Base-by-base conservation (phyloP, 176 grass and related monocot species). In the Musa beccarii region DNA sequence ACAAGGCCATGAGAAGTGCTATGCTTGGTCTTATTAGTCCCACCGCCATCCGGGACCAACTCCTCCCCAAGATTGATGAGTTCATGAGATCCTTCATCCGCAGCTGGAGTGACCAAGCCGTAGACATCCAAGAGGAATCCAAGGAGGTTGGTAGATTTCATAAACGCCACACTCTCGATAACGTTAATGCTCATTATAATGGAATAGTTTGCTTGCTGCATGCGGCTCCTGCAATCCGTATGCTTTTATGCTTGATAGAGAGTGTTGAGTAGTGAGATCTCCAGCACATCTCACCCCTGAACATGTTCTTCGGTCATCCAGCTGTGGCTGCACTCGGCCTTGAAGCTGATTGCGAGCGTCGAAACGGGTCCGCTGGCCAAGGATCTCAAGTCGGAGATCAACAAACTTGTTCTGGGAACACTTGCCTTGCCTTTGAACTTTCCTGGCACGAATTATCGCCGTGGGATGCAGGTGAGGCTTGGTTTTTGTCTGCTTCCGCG, bases 71-170 rank as follows among this genome's bases (percentile, higher is more conserved):
- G 63, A 79, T 69, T 49, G 76, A 79, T 55, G 52, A 55, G 8
- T 57, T 69, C 64, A 69, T 57, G 51, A 56, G 63, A 53, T 79
- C 76, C 17, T 79, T 55, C 22, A 2, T 69, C 51, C 34, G 52
- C 22, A 68, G 16, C 52, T 79, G 76, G 76, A 65, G 43, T 56
- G 25, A 24, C 15, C 65, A 23, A 20, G 63, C 69, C 43, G 56
- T 79, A 12, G 76, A 79, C 53, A 79, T 79, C 25, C 65, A 79
- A 11, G 76, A 79, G 66, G 66, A 79, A 66, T 54, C 65, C 63
- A 79, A 79, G 65, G 65, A 79, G 63, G 76, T 79, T 15, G n/a
- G 63, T 77, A 51, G 2, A n/a, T 56, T 55, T 55, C 8, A 16
- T 25, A n/a, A 57, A 53, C 21, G 11, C 12, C 50, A 2, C 3